These are phyloP conservation scores for Neocatenulostroma microsporum DNA, from an alignment of 2,329 filamentous ascomycete species.

Conservation along the genomic window DNA sequence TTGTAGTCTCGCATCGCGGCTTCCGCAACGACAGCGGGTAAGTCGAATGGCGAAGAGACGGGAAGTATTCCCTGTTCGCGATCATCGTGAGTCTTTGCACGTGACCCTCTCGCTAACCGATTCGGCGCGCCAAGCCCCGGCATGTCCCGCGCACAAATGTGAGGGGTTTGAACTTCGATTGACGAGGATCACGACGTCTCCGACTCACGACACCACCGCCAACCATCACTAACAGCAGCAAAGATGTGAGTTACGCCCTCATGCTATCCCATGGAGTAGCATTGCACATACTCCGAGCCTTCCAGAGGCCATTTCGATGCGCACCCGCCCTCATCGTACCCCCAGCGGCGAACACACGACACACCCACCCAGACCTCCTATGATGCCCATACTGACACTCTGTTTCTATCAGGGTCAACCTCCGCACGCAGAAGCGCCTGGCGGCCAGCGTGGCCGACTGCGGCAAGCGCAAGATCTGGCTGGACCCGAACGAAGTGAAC, in stretches of 20 bases:
- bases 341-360: constrained; percentile 7
- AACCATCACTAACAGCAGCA: constrained; percentile 19
- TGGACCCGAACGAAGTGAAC: constrained; percentile 98
- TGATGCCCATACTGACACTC: constrained; percentile 20
- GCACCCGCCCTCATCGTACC: constrained; percentile 9
- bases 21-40: no score
- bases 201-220: constrained; percentile 15
- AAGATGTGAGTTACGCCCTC: constrained; percentile 23
- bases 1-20: no score
- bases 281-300: constrained; percentile 1
- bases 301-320: not conserved
- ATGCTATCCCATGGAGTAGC: not conserved
- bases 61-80: no score
- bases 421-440: constrained; percentile 99
- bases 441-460: constrained; percentile 97
- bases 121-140: no score
- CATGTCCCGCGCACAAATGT: no score
- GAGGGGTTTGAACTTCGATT: no score
- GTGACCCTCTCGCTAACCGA: no score
- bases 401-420: constrained; percentile 77
- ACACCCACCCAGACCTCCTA: constrained; percentile 6
- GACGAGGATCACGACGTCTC: constrained; percentile 3
- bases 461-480: constrained; percentile 99
- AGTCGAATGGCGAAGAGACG: no score
- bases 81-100: no score